These are phyloP conservation scores for Neonectria neomacrospora DNA, from an alignment of 2,329 filamentous ascomycete species.

Conservation along the genomic window DNA sequence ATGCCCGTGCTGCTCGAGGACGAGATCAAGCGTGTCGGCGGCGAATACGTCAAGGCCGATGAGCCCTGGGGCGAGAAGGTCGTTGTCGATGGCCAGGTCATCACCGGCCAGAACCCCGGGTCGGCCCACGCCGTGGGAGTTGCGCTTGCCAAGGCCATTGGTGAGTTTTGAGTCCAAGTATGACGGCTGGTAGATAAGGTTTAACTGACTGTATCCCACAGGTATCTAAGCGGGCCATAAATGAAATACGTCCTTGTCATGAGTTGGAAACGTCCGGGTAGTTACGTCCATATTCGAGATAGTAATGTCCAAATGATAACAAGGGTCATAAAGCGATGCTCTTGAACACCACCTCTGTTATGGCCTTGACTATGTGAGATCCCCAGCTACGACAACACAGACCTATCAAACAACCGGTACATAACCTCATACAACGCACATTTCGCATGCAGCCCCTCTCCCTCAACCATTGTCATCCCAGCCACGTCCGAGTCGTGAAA, in stretches of 20 bases:
- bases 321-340: background rate
- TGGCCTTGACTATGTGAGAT: background rate
- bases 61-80: slow-evolving; percentile 62
- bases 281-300: slow-evolving; percentile 23
- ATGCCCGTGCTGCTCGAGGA: slow-evolving; percentile 71
- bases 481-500: slow-evolving; percentile 42
- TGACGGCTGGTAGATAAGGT: too few relatives aligned
- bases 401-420: slow-evolving; percentile 31
- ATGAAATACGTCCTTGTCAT: background rate
- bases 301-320: background rate
- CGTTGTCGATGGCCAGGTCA: slow-evolving; percentile 62
- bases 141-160: slow-evolving; percentile 61
- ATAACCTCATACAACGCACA: slow-evolving; percentile 36
- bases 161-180: slow-evolving; percentile 20
- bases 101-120: slow-evolving; percentile 69
- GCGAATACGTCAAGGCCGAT: slow-evolving; percentile 65
- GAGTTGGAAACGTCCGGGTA: slow-evolving; percentile 5
- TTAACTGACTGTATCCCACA: background rate
- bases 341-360: background rate
- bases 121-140: slow-evolving; percentile 63
- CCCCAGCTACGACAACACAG: slow-evolving; percentile 13
- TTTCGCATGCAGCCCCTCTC: slow-evolving; percentile 31
- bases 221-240: slow-evolving; percentile 6
- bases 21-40: slow-evolving; percentile 62
- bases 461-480: slow-evolving; percentile 34